Evolutionary conservation across 441 rosid genomes (phyloP).

Genomic region (Kokia cookei): DNA sequence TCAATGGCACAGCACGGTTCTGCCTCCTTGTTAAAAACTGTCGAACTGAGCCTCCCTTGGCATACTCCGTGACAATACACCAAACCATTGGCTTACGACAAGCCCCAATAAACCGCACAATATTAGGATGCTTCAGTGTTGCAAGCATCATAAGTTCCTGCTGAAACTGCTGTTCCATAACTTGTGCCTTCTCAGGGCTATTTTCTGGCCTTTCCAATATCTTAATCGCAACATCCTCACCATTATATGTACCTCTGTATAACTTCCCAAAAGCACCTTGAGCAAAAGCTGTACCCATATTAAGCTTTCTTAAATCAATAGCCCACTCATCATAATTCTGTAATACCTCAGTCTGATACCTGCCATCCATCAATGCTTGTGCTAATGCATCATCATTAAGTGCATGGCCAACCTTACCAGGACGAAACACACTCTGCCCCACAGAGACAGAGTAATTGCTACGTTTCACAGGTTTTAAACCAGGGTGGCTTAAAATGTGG

Average conservation of each 20-base stretch:
- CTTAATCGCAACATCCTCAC: slow-evolving; percentile 93
- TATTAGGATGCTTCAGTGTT: slow-evolving; percentile 77
- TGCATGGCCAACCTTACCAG: slow-evolving; percentile 64
- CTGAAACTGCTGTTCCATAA: slow-evolving; percentile 94
- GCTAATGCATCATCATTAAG: slow-evolving; percentile 84
- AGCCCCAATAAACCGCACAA: slow-evolving; percentile 85
- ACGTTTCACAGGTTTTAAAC: slow-evolving; percentile 50
- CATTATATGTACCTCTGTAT: slow-evolving; percentile 84
- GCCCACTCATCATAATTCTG: slow-evolving; percentile 87
- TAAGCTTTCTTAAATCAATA: slow-evolving; percentile 79
- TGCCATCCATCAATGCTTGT: slow-evolving; percentile 73
- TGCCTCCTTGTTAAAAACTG: slow-evolving; percentile 78
- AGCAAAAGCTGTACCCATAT: slow-evolving; percentile 89
- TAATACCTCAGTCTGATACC: slow-evolving; percentile 57
- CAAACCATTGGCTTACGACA: slow-evolving; percentile 88
- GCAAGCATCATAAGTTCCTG: slow-evolving; percentile 97
- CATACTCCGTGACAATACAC: slow-evolving; percentile 96
- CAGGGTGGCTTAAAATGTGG: slow-evolving; percentile 79
- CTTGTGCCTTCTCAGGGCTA: slow-evolving; percentile 62
- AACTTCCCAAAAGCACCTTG: slow-evolving; percentile 97
- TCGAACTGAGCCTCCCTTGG: slow-evolving; percentile 92
- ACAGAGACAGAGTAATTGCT: slow-evolving; percentile 47
- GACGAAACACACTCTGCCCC: slow-evolving; percentile 72
- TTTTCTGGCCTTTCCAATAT: slow-evolving; percentile 81
- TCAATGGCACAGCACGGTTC: slow-evolving; percentile 76